Evolutionary conservation across 805 yeast species (phyloP).

Genomic region (Pichia phayaonensis): DNA sequence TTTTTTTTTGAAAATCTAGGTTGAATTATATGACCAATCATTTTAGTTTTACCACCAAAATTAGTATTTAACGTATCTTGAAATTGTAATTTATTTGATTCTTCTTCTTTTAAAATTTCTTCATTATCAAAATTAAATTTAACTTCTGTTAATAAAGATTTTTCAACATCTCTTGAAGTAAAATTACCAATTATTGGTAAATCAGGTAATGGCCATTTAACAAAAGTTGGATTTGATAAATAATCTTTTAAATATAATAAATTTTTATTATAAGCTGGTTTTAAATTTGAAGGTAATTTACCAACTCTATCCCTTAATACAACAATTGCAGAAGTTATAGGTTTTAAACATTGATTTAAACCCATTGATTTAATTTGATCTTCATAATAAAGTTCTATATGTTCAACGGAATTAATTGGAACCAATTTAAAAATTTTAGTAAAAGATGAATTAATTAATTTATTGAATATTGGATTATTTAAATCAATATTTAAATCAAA

Average conservation of each 20-base stretch:
- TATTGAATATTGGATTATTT: conserved; percentile 14
- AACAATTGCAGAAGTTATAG: conserved; percentile 74
- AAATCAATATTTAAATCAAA: conserved; percentile 28
- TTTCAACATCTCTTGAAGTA: conserved; percentile 70
- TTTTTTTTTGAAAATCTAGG: conserved; percentile 21
- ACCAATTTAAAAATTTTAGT: conserved; percentile 53
- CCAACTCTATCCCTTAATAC: conserved; percentile 80
- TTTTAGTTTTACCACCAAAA: conserved; percentile 17
- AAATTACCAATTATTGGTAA: conserved; percentile 55
- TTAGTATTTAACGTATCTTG: conserved; percentile 13
- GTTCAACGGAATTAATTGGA: conserved; percentile 79
- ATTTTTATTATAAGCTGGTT: conserved; percentile 65
- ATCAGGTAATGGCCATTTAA: conserved; percentile 75
- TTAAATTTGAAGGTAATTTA: conserved; percentile 65
- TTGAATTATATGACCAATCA: conserved; percentile 27
- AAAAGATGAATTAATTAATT: conserved; percentile 9
- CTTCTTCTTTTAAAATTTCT: conserved; percentile 32
- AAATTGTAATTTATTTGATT: conserved; percentile 11
- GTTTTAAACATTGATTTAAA: conserved; percentile 38
- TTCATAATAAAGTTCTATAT: conserved; percentile 51
- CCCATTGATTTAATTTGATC: conserved; percentile 23
- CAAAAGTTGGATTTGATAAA: conserved; percentile 31
- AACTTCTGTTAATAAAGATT: conserved; percentile 67
- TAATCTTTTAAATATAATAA: conserved; percentile 56
- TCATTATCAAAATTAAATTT: conserved; percentile 51